Percentiles rank a stretch among this genome's conserved stretches.
Evolutionary conservation across 1,284 basidiomycete genomes (phyloP).

Genomic region (Ceratobasidium theobromae): DNA sequence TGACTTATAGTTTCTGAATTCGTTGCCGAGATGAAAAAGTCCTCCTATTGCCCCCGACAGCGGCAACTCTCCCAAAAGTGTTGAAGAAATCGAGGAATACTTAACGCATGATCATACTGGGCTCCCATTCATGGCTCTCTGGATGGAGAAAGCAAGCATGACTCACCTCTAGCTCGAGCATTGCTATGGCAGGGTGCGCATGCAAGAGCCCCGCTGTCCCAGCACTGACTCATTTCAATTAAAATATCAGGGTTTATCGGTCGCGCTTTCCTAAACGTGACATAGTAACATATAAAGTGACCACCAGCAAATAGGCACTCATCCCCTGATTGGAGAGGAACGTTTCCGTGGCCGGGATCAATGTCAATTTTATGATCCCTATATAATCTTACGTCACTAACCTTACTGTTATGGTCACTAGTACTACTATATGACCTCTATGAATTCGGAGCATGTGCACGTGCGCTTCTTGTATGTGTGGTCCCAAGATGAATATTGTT

Average conservation of each 20-base stretch:
- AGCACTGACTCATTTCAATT: conserved; percentile 55
- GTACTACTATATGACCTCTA: conserved; percentile 39
- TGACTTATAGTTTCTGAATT: conserved; percentile 11
- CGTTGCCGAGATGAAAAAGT: conserved; percentile 14
- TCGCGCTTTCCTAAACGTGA: background rate
- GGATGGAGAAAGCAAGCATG: background rate
- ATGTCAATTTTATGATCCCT: conserved; percentile 42
- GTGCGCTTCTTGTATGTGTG: conserved; percentile 54
- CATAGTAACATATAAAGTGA: conserved; percentile 45
- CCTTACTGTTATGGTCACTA: conserved; percentile 43
- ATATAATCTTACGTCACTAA: background rate
- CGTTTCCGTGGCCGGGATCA: conserved; percentile 50
- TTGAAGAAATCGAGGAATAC: background rate
- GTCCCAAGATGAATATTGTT: conserved; percentile 51
- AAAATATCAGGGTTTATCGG: too few species aligned
- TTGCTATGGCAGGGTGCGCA: conserved; percentile 61
- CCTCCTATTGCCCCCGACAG: background rate
- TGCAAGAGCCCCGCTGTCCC: conserved; percentile 48
- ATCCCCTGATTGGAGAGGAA: conserved; percentile 54
- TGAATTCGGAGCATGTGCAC: too few species aligned
- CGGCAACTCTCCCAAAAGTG: background rate
- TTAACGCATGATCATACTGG: conserved; percentile 18
- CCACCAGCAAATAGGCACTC: conserved; percentile 38
- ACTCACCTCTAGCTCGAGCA: conserved; percentile 46
- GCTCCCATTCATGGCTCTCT: conserved; percentile 12